Evolutionary conservation across 2,329 filamentous ascomycete genomes (phyloP), one percentile per base, ranked within the genome.

Genomic region (Epichloe aotearoae): DNA sequence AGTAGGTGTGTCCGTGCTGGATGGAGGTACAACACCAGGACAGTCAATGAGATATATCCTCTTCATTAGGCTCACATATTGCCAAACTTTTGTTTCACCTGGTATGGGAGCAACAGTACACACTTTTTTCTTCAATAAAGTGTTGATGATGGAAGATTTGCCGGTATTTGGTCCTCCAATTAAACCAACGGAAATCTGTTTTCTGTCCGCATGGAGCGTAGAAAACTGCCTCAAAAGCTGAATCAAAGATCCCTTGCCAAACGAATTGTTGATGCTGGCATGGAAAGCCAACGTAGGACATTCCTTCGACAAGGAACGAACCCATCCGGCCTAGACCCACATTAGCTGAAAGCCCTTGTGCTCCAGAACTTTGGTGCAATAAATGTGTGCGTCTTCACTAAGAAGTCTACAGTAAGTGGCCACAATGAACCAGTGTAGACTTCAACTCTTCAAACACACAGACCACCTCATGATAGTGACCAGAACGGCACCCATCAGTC

Each of bases 371-470:
- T 30, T 30, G 26, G 3, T 30, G 26, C 7, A 10, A 30, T 30
- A 57, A 62, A 70, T 76, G 73, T 98, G 79, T 91, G 90, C 85
- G 84, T 86, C 87, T 85, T 88, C 85, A 97, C 93, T 98, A 98
- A 95, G 93, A 97, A 86, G 76, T 79, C 79, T 80, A 80, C 85
- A 82, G 90, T 72, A 71, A 72, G 76, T 76, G 70, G 60, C 64
- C 67, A 51, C 50, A 40, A 55, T 50, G 52, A 73, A 78, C 71
- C 76, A 79, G 79, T 80, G 79, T 79, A 82, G 80, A 75, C 75
- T 85, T 97, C 93, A 96, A 97, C 93, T 97, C 91, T 85, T 77
- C 88, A 83, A 83, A 86, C 84, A 84, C 88, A 93, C 76, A 71
- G 78, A 76, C 77, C 71, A 72, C 77, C 84, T 83, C 82, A 75